Evolutionary conservation across 306 rosid genomes (phyloP).

Genomic region (Sophora flavescens): DNA sequence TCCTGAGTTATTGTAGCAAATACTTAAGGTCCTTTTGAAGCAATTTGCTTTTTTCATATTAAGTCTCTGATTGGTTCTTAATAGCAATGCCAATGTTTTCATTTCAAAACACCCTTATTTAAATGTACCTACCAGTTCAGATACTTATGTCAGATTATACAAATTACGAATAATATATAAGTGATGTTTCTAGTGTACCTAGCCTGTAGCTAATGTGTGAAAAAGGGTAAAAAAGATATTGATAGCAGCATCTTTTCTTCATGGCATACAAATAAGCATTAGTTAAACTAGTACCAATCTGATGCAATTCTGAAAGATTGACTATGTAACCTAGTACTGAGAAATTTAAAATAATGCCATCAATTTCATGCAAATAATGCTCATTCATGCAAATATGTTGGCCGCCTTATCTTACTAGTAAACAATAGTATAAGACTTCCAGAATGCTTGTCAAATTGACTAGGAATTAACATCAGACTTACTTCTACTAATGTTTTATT

Average conservation of each 20-base stretch:
- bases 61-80: background rate
- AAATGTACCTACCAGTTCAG: background rate
- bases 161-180: background rate
- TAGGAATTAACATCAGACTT: conserved; percentile 7
- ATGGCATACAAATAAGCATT: background rate
- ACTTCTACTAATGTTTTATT: background rate
- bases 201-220: conserved; percentile 7
- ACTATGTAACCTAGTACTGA: background rate
- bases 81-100: background rate
- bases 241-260: background rate
- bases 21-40: background rate
- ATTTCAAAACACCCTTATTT: background rate
- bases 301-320: background rate
- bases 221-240: background rate
- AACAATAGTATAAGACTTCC: background rate
- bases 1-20: background rate
- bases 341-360: background rate
- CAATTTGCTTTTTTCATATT: background rate
- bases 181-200: background rate
- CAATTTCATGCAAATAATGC: conserved; percentile 3
- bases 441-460: background rate
- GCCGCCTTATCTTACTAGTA: background rate
- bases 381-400: background rate
- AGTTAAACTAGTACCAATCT: background rate
- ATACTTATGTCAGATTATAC: background rate